These are phyloP conservation scores for Amanita pseudoporphyria DNA, from an alignment of 768 basidiomycete genomes.

Conservation along the genomic window DNA sequence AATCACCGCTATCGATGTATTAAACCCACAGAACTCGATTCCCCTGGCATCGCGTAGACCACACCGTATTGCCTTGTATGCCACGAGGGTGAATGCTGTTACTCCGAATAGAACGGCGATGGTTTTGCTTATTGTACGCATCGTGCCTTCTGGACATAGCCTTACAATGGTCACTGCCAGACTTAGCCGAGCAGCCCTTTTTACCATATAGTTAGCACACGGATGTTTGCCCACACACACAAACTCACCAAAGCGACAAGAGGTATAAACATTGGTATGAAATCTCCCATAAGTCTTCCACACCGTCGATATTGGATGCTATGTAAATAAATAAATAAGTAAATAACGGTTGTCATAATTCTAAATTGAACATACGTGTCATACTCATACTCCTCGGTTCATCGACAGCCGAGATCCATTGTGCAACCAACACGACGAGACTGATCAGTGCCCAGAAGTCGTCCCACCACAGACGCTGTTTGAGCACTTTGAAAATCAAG, in stretches of 20 bases:
- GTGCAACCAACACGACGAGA: slow-evolving; percentile 4
- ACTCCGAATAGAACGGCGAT: slow-evolving; percentile 8
- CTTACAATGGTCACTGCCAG: slow-evolving; percentile 17
- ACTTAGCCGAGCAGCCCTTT: slow-evolving; percentile 9
- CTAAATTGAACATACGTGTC: too few relatives aligned
- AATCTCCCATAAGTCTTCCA: background rate
- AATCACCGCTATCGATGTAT: background rate
- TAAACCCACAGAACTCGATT: background rate
- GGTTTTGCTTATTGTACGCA: slow-evolving; percentile 10
- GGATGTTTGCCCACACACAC: background rate
- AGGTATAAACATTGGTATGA: background rate
- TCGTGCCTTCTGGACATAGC: slow-evolving; percentile 10
- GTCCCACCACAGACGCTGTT: slow-evolving; percentile 10
- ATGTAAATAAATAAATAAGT: too few relatives aligned
- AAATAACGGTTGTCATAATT: background rate
- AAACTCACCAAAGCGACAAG: slow-evolving; percentile 7
- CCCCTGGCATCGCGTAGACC: background rate
- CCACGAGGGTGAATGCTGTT: slow-evolving; percentile 6
- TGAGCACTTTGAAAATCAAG: slow-evolving; percentile 3
- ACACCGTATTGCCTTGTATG: slow-evolving; percentile 13
- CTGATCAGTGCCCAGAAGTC: slow-evolving; percentile 10
- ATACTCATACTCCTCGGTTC: background rate
- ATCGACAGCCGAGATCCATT: background rate
- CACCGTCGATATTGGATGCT: too few relatives aligned
- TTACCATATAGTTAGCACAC: background rate